Evolutionary conservation across 495 filamentous ascomycete genomes (phyloP).

Genomic region (Trichoderma gamsii): DNA sequence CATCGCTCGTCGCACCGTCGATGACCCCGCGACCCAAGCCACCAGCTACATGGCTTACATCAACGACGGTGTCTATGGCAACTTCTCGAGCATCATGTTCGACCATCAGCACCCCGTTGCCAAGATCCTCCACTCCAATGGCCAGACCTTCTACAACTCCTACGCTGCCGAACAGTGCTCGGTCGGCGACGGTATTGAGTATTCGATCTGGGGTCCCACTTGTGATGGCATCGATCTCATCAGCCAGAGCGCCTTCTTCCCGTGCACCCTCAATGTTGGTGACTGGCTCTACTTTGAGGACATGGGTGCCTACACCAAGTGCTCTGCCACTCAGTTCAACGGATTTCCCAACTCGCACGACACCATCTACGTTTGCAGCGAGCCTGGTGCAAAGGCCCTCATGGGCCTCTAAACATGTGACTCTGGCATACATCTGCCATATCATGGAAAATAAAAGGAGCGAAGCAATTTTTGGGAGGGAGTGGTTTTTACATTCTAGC

Average conservation of each 20-base stretch:
- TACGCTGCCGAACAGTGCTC: slow-evolving; percentile 31
- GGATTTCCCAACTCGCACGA: slow-evolving; percentile 92
- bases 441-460: no score
- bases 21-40: slow-evolving; percentile 39
- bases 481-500: not conserved
- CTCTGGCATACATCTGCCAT: no score
- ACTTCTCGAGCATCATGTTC: slow-evolving; percentile 98
- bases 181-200: slow-evolving; percentile 47
- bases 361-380: slow-evolving; percentile 88
- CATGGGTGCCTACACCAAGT: slow-evolving; percentile 98
- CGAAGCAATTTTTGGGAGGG: no score
- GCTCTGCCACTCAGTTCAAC: slow-evolving; percentile 96
- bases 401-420: slow-evolving; percentile 38
- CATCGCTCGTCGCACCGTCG: slow-evolving; percentile 88
- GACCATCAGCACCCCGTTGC: slow-evolving; percentile 91
- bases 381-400: slow-evolving; percentile 76
- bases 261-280: slow-evolving; percentile 71
- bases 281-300: slow-evolving; percentile 98
- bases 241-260: slow-evolving; percentile 64
- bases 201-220: slow-evolving; percentile 97
- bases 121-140: slow-evolving; percentile 63
- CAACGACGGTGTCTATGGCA: slow-evolving; percentile 95
- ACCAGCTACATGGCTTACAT: slow-evolving; percentile 90
- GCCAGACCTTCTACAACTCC: slow-evolving; percentile 45
- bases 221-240: slow-evolving; percentile 97